These are phyloP conservation scores for Lichtheimia ornata DNA, from an alignment of 371 early-diverging fungal species.

Conservation along the genomic window DNA sequence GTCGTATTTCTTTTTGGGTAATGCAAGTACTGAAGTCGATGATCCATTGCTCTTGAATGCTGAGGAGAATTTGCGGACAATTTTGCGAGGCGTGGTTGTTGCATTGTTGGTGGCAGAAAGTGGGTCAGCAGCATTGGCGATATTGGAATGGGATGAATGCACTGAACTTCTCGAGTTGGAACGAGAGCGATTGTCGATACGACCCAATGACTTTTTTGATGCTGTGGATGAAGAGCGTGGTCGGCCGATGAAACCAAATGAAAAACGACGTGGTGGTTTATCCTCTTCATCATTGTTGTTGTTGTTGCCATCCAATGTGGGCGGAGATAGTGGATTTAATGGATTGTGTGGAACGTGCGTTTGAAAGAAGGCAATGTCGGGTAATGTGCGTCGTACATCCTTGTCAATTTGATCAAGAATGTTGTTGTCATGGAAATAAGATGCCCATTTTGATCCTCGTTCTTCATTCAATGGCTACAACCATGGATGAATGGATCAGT, in stretches of 20 bases:
- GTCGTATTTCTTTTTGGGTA: slow-evolving; percentile 16
- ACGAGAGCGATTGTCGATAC: slow-evolving; percentile 23
- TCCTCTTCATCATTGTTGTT: slow-evolving; percentile 6
- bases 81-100: slow-evolving; percentile 37
- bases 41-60: slow-evolving; percentile 24
- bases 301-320: slow-evolving; percentile 2
- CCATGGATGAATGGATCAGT: not conserved
- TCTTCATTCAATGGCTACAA: slow-evolving; percentile 44
- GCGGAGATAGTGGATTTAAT: slow-evolving; percentile 53
- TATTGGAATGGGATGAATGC: slow-evolving; percentile 38
- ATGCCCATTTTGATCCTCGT: slow-evolving; percentile 53
- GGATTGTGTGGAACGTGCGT: slow-evolving; percentile 56
- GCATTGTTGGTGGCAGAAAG: slow-evolving; percentile 34
- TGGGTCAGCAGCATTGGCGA: slow-evolving; percentile 29
- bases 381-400: slow-evolving; percentile 80
- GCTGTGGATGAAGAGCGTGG: slow-evolving; percentile 46
- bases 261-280: slow-evolving; percentile 27
- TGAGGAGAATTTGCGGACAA: slow-evolving; percentile 48
- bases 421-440: slow-evolving; percentile 59
- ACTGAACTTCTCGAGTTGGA: slow-evolving; percentile 49
- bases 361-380: slow-evolving; percentile 85
- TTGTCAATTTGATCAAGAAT: slow-evolving; percentile 83
- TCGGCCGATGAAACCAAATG: slow-evolving; percentile 43
- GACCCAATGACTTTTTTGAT: slow-evolving; percentile 35
- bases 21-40: slow-evolving; percentile 10